Percentiles rank a stretch among this genome's conserved stretches.
These are phyloP conservation scores for Trichoderma atrobrunneum DNA, from an alignment of 2,329 filamentous ascomycete species.

Conservation along the genomic window DNA sequence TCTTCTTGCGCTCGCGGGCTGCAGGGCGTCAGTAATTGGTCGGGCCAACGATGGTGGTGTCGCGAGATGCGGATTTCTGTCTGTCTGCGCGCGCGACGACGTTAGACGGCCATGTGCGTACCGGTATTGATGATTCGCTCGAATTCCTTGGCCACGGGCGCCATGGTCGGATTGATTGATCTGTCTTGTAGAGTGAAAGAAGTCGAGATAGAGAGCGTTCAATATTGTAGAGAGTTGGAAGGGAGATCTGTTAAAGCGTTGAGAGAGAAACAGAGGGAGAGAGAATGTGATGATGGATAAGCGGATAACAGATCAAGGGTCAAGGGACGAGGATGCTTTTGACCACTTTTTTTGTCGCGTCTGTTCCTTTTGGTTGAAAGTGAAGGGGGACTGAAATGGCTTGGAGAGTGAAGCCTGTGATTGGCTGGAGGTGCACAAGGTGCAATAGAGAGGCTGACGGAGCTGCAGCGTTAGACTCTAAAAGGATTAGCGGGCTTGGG, in stretches of 20 bases:
- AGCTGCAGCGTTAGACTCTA: background rate
- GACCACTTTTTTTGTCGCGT: conserved; percentile 3
- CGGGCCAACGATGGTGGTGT: conserved; percentile 35
- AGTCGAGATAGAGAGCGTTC: background rate
- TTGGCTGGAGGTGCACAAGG: background rate
- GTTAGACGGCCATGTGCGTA: conserved; percentile 28
- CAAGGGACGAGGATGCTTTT: background rate
- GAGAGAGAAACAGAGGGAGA: background rate
- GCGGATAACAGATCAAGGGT: background rate
- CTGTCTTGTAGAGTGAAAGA: background rate
- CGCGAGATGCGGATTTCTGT: conserved; percentile 44
- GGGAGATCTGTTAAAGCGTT: background rate
- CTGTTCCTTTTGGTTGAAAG: background rate
- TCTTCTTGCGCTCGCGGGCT: conserved; percentile 69
- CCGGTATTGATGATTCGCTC: conserved; percentile 55
- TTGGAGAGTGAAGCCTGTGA: background rate
- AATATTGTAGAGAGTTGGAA: background rate
- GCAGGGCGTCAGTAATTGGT: conserved; percentile 15
- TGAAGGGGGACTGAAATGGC: conserved; percentile 6
- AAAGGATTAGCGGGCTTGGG: background rate
- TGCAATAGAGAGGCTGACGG: background rate
- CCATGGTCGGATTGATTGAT: conserved; percentile 31
- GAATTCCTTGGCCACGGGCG: conserved; percentile 48
- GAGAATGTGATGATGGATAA: background rate
- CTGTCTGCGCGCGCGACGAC: background rate